These are phyloP conservation scores for Serendipita sp. DNA, from an alignment of 768 basidiomycete genomes.

Conservation along the genomic window DNA sequence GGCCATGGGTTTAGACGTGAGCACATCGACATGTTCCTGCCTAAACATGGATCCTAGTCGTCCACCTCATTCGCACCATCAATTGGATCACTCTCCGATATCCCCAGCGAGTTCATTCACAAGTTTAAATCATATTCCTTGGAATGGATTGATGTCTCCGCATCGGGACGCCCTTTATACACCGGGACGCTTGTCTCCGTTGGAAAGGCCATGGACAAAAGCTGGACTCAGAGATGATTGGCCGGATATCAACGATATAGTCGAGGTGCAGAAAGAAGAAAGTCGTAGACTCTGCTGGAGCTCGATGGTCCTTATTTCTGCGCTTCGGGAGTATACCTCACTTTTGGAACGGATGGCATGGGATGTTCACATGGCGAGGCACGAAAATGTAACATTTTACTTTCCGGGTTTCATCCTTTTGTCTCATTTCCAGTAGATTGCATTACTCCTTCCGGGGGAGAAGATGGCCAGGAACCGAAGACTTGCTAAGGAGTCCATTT, in stretches of 20 bases:
- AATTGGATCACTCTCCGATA: background rate
- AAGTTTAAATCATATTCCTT: background rate
- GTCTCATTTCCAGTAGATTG: background rate
- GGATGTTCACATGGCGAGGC: background rate
- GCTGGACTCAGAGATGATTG: background rate
- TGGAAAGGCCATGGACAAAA: background rate
- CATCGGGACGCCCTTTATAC: too few species aligned
- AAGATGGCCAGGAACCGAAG: background rate
- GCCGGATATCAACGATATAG: background rate
- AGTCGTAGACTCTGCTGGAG: slow-evolving; percentile 6
- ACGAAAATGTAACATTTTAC: background rate
- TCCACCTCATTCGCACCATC: too few species aligned
- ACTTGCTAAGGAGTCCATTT: background rate
- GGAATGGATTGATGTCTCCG: too few species aligned
- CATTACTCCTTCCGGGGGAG: background rate
- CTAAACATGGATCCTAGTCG: background rate
- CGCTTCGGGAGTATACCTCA: background rate
- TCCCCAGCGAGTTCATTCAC: background rate
- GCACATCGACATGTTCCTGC: background rate
- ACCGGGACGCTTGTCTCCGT: too few species aligned
- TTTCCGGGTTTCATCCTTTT: background rate
- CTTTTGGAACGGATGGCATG: background rate
- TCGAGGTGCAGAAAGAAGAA: background rate
- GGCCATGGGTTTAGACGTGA: background rate
- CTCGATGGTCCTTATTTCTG: background rate